A percentile compares a stretch with the other conserved stretches of the same genome.
phyloP scores from a whole-genome alignment of 1,139 yeast genomes.

The Kluyveromyces sp. region DNA sequence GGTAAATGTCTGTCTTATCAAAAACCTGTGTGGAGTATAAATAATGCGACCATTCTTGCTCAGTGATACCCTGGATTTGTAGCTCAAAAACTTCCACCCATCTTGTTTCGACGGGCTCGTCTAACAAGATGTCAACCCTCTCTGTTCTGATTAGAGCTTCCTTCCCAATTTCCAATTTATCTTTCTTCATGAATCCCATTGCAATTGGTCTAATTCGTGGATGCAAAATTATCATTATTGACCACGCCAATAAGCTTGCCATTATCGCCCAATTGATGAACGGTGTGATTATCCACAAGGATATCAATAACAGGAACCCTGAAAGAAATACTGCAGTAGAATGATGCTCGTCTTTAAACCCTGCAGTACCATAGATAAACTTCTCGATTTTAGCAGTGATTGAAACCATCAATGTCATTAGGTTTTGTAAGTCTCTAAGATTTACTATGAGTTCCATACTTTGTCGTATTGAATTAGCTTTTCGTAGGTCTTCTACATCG shows the following conservation, averaged over 20 bases:
- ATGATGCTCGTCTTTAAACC: constrained; percentile 61
- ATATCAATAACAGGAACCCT: constrained; percentile 39
- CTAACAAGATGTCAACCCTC: constrained; percentile 50
- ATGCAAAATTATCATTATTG: constrained; percentile 43
- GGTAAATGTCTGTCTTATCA: constrained; percentile 41
- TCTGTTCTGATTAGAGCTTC: constrained; percentile 34
- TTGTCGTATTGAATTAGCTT: constrained; percentile 25
- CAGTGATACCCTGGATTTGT: constrained; percentile 57
- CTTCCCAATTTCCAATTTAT: constrained; percentile 19
- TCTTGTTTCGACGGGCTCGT: constrained; percentile 55
- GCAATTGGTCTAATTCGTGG: constrained; percentile 44
- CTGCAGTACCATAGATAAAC: constrained; percentile 57
- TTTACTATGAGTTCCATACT: constrained; percentile 36
- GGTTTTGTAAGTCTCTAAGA: constrained; percentile 42
- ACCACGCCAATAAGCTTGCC: constrained; percentile 53
- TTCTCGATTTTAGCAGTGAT: constrained; percentile 48
- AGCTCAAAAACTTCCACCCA: constrained; percentile 72
- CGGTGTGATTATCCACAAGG: constrained; percentile 48
- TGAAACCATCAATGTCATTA: constrained; percentile 50
- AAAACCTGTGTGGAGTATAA: constrained; percentile 45
- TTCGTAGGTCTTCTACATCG: constrained; percentile 14
- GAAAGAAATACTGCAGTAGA: constrained; percentile 50
- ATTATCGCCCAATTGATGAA: constrained; percentile 62
- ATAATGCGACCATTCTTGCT: constrained; percentile 54
- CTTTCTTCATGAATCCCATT: constrained; percentile 23